A percentile compares a stretch with the other conserved stretches of the same genome.
Conservation (phyloP, 2,329 filamentous ascomycete species). For the Pyricularia sp. region DNA sequence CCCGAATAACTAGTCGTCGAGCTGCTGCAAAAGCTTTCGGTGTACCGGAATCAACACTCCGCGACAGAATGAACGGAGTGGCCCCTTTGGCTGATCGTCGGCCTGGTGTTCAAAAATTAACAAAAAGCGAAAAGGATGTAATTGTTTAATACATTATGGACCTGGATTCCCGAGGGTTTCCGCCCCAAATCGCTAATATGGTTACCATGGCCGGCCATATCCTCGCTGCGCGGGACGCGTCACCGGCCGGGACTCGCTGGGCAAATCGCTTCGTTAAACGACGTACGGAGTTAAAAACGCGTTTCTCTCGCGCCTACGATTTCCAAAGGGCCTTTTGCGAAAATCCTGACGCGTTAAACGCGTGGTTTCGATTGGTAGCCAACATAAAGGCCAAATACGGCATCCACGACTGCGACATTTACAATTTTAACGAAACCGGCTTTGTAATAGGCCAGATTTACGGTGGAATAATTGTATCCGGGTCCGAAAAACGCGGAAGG, state of each 20-base stretch:
- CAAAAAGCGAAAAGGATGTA: not conserved
- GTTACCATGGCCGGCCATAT: not conserved
- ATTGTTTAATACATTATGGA: not conserved
- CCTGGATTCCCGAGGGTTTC: not conserved
- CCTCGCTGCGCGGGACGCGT: not conserved
- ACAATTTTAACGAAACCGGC: no score
- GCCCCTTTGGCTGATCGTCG: not conserved
- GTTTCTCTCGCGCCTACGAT: not conserved
- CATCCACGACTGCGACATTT: no score
- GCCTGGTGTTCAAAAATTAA: not conserved
- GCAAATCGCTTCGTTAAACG: not conserved
- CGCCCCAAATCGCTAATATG: not conserved
- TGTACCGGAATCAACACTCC: not conserved
- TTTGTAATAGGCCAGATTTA: no score
- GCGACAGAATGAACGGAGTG: not conserved
- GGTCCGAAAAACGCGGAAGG: no score
- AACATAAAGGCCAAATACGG: not conserved
- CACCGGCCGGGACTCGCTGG: not conserved
- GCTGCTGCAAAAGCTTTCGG: not conserved
- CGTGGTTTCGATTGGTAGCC: not conserved
- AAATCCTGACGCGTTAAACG: not conserved
- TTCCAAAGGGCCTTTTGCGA: not conserved
- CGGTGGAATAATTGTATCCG: no score
- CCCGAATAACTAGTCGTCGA: not conserved
- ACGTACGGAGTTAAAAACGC: not conserved